phyloP scores from a whole-genome alignment of 495 filamentous ascomycete genomes.

The Penicillium turbatum region DNA sequence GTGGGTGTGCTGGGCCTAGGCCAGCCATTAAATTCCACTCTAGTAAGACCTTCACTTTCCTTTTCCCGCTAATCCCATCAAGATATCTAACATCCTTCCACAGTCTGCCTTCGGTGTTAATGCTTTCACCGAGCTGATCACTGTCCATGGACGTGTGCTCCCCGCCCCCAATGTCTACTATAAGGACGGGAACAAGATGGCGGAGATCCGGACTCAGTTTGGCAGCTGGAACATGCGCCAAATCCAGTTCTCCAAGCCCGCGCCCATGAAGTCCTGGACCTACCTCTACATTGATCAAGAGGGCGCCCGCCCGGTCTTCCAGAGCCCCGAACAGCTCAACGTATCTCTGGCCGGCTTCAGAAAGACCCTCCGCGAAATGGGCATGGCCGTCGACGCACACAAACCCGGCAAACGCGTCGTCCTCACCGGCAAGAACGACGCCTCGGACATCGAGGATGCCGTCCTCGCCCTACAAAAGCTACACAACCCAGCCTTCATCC shows the following conservation, averaged over 20 bases:
- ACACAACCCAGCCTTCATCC: conserved; percentile 46
- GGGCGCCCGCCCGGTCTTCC: conserved; percentile 1
- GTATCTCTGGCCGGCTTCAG: conserved; percentile 15
- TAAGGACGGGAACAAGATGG: conserved; percentile 25
- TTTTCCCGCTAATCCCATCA: background rate
- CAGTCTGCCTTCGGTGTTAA: conserved; percentile 53
- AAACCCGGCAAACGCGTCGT: conserved; percentile 14
- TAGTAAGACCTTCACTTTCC: conserved; percentile 23
- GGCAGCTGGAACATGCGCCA: conserved; percentile 57
- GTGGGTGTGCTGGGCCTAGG: conserved; percentile 44
- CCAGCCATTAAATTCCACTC: conserved; percentile 22
- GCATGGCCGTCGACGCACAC: conserved; percentile 19
- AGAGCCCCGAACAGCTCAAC: conserved; percentile 6
- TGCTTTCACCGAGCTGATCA: conserved; percentile 52
- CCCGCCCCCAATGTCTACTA: conserved; percentile 52
- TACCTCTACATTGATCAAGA: conserved; percentile 22
- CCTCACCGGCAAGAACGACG: conserved; percentile 11
- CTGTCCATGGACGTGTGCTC: conserved; percentile 61
- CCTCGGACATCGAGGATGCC: conserved; percentile 21
- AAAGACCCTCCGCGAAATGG: conserved; percentile 26
- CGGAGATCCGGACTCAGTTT: conserved; percentile 14
- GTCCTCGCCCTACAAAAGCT: conserved; percentile 30
- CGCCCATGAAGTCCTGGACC: conserved; percentile 38
- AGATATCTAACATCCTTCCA: background rate
- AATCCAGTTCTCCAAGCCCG: conserved; percentile 38